Base-by-base conservation (phyloP, 78 protist species). In the Chrysochromulina parva region DNA sequence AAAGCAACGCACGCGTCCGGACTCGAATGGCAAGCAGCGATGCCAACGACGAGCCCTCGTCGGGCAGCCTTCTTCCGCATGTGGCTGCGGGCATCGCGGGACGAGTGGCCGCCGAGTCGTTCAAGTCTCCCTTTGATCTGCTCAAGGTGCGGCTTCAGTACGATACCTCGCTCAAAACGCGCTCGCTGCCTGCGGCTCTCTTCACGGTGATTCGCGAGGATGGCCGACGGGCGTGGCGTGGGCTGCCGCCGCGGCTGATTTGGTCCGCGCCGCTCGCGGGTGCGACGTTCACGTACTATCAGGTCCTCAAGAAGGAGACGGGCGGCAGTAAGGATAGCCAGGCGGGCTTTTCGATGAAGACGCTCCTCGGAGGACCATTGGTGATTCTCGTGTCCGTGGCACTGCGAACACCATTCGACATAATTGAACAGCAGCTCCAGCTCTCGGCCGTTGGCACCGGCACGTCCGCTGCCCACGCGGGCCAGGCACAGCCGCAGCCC, bases 71-170 rank as follows among this genome's bases (percentile, higher is more conserved):
- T 3, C 28, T 28, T 28, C 82, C 82, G 28, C 82, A 74, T 55
- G 82, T 74, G 57, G n/a, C 17, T 13, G 4, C 28, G 28, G 82
- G 82, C 13, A 19, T 74, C n/a, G 13, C 82, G 13, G 82, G 82
- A 13, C 82, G 82, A 2, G 82, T 74, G 28, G 1, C 28, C 55
- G 82, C 82, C 4, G 82, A 74, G 82, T 1, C 26, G 14, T 74
- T 74, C 55, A 16, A 48, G 20, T 10, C 24, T 3, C 82, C 82
- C 2, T 17, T 74, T 19, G 48, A 74, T 13, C 82, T 74, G 14
- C 57, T 74, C 53, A 74, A 74, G 82, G 82, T 74, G 82, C 82
- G 82, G 82, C 82, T 74, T 3, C 82, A 74, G 82, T n/a, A 74
- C 55, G 57, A 74, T 19, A 1, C 16, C 1, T 13, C 24, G 53